Base-by-base conservation (phyloP, 116 monocot species). In the Posidonia oceanica region DNA sequence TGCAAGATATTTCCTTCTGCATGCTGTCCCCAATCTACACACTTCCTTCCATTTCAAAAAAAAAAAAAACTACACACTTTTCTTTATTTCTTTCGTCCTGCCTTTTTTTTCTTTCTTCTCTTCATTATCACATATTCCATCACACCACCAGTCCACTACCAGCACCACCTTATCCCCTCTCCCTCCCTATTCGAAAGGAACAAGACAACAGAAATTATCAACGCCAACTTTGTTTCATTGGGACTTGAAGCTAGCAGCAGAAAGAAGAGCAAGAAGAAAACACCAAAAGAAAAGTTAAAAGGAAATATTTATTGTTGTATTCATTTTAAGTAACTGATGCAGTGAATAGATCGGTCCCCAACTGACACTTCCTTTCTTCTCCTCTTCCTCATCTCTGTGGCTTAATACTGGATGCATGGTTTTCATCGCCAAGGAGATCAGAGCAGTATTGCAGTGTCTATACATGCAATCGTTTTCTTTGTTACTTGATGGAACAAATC, bases 271-370 rank as follows among this genome's bases (percentile, higher is more conserved):
- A 18, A 56, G 56, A 0, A 64, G 29, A 23, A n/a, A 64, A 40
- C 4, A 64, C 18, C 21, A 39, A 16, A 12, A 42, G 8, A 7
- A 40, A 48, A 48, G 12, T 10, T 48, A 12, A 10, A 48, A 48
- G 44, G 48, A 48, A 58, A 58, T 17, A 5, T 5, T 16, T 21
- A 58, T 14, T 21, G 16, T 21, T 58, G 16, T 16, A 58, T 21
- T 58, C 20, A 14, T 58, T 58, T 58, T 58, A 18, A 18, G 58
- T 21, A 18, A 17, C 5, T 14, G 15, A 5, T 64, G 64, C 21
- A 39, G 3, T 64, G 64, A 64, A 42, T 64, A 64, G 41, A 39
- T 64, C 40, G 64, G 64, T 64, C 64, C 64, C 64, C 64, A 1
- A 48, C 41, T 64, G 64, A 39, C 64, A 15, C 64, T 64, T 64